Base-by-base conservation (phyloP, 2,329 filamentous ascomycete species). In the Colletotrichum sp. region DNA sequence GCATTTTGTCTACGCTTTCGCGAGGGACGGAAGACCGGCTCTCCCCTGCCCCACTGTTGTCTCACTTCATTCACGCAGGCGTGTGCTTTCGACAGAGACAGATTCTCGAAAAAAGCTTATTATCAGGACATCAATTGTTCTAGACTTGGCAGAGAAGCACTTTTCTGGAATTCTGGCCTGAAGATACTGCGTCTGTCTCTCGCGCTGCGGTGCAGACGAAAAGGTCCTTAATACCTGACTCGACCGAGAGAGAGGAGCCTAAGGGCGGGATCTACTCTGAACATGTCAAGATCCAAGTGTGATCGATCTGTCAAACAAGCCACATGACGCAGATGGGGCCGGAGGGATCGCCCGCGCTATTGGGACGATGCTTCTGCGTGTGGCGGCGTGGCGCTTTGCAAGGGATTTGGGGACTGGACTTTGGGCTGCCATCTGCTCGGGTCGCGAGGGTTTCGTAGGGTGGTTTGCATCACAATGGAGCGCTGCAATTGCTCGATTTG, bases 401-500 rank as follows among this genome's bases (percentile, higher is more conserved):
- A 52, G 44, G 44, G 30, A 13, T n/a, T 18, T 0, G 30, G 12
- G 30, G 12, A 21, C 30, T 24, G 12, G 1, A 34, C 32, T 7
- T 62, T 62, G n/a, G 0, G 0, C 6, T 13, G 44, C 44, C 44
- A 52, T 0, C 10, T 52, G n/a, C 44, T 52, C 1, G n/a, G 44
- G n/a, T 52, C 44, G 44, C 10, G n/a, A 21, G n/a, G 8, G n/a
- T 3, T 21, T 52, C n/a, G 4, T 0, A 0, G 44, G 0, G 6
- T 21, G n/a, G 44, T 21, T 8, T 13, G 44, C n/a, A 52, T 52
- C 0, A 21, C n/a, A 52, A 52, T 52, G n/a, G 0, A 24, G 21
- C n/a, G 44, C 44, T 2, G 44, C 10, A 0, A 21, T 21, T n/a
- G 6, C 44, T 52, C 44, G 44, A 52, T 52, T 52, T 24, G n/a